Conservation (phyloP, 768 basidiomycete genomes). For the Pisolithus albus region DNA sequence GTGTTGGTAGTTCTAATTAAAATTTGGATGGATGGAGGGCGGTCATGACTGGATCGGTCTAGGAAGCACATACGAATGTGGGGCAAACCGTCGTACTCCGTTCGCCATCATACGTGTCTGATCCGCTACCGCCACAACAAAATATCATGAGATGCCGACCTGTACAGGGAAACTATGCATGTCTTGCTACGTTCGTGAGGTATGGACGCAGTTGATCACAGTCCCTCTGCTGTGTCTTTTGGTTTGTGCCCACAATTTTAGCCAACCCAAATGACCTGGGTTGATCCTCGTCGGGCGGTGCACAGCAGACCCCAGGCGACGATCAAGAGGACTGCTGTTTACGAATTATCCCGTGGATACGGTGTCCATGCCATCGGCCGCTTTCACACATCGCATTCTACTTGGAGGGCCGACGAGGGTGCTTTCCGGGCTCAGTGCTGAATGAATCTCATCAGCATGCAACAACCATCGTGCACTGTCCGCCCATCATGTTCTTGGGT, state of each 20-base stretch:
- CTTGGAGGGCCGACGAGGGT: conserved; percentile 18
- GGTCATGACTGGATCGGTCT: conserved; percentile 1
- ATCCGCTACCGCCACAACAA: conserved; percentile 21
- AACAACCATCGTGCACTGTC: conserved; percentile 7
- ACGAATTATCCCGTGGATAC: conserved; percentile 25
- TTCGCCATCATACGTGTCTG: conserved; percentile 16
- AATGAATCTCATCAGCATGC: conserved; percentile 22
- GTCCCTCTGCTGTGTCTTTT: conserved; percentile 10
- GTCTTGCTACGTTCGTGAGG: conserved; percentile 8
- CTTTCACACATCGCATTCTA: conserved; percentile 18
- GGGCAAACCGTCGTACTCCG: background rate
- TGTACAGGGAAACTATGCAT: conserved; percentile 4
- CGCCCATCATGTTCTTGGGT: background rate
- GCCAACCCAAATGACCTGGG: conserved; percentile 5
- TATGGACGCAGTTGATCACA: conserved; percentile 11
- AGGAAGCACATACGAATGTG: background rate
- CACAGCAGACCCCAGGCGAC: conserved; percentile 28
- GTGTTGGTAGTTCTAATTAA: too few relatives aligned
- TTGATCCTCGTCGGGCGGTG: conserved; percentile 24
- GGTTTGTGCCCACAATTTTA: conserved; percentile 7
- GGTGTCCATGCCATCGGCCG: conserved; percentile 16
- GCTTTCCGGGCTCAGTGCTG: conserved; percentile 6
- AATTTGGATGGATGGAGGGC: too few relatives aligned
- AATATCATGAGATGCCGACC: conserved; percentile 11
- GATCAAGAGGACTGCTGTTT: conserved; percentile 27